phyloP scores from a whole-genome alignment of 352 stramenopile species.

The Phytophthora litchii region DNA sequence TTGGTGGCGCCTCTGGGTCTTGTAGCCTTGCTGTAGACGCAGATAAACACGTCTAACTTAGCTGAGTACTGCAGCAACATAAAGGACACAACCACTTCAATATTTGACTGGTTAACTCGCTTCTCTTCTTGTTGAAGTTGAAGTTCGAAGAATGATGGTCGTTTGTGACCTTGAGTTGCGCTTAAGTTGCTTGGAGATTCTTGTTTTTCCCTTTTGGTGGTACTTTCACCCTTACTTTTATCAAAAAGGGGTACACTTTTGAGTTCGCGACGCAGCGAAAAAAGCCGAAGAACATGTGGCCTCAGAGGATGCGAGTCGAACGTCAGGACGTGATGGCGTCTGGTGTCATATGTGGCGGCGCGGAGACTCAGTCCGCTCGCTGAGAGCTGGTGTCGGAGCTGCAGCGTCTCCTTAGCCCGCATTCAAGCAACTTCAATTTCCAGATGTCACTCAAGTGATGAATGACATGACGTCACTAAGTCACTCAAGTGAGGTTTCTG shows the following conservation, averaged over 20 bases:
- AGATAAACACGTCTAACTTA: conserved; percentile 63
- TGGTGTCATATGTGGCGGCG: conserved; percentile 66
- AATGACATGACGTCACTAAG: background rate
- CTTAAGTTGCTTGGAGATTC: conserved; percentile 2
- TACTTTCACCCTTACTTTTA: conserved; percentile 1
- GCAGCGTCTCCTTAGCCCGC: conserved; percentile 57
- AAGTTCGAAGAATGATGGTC: conserved; percentile 23
- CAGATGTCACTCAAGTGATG: conserved; percentile 11
- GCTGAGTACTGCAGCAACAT: conserved; percentile 53
- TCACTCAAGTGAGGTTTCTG: background rate
- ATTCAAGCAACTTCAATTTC: conserved; percentile 22
- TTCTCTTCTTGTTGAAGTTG: conserved; percentile 26
- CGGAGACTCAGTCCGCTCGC: conserved; percentile 60
- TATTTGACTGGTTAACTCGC: background rate
- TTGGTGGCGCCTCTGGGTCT: conserved; percentile 2
- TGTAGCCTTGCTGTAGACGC: conserved; percentile 48
- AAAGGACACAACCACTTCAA: conserved; percentile 17
- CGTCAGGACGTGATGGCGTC: conserved; percentile 70
- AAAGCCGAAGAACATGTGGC: conserved; percentile 66
- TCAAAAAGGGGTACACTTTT: conserved; percentile 60
- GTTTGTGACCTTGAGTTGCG: conserved; percentile 9
- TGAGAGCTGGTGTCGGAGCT: conserved; percentile 76
- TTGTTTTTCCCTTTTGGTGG: background rate
- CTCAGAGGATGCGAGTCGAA: conserved; percentile 54
- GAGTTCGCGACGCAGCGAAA: conserved; percentile 76